A percentile compares a stretch with the other conserved stretches of the same genome.
Evolutionary conservation across 305 asterid genomes (phyloP).

Genomic region (Lippia alba): DNA sequence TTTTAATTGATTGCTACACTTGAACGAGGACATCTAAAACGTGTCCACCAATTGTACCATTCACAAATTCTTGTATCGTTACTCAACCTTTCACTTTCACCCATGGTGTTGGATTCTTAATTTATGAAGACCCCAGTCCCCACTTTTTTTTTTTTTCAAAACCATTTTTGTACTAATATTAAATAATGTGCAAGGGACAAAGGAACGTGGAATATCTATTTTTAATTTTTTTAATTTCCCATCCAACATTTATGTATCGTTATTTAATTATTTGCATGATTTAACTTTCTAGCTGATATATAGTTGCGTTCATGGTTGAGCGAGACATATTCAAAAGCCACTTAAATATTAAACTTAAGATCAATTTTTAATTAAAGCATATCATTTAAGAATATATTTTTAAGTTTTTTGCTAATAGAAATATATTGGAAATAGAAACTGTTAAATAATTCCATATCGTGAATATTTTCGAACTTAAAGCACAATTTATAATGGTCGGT

Average conservation of each 20-base stretch:
- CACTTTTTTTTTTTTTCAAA: not conserved
- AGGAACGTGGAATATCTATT: slow-evolving; percentile 33
- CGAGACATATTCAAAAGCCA: not conserved
- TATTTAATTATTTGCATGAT: not conserved
- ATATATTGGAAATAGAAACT: too few species aligned
- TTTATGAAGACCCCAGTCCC: slow-evolving; percentile 32
- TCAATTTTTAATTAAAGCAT: too few species aligned
- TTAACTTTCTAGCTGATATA: not conserved
- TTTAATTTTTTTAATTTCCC: not conserved
- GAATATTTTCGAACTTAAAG: too few species aligned
- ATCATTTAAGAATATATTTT: too few species aligned
- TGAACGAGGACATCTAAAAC: not conserved
- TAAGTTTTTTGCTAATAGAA: too few species aligned
- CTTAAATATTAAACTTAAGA: not conserved
- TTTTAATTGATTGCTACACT: not conserved
- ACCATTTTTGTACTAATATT: slow-evolving; percentile 11
- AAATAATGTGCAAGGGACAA: slow-evolving; percentile 46
- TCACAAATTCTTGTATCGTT: not conserved
- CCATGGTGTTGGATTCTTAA: slow-evolving; percentile 26
- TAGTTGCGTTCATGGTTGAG: not conserved
- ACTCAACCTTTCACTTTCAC: not conserved
- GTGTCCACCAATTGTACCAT: not conserved
- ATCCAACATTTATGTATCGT: not conserved
- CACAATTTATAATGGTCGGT: too few species aligned
- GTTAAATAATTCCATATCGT: too few species aligned